Evolutionary conservation across 2,329 filamentous ascomycete genomes (phyloP), one percentile per base, ranked within the genome.

Genomic region (Penicillium sp.): DNA sequence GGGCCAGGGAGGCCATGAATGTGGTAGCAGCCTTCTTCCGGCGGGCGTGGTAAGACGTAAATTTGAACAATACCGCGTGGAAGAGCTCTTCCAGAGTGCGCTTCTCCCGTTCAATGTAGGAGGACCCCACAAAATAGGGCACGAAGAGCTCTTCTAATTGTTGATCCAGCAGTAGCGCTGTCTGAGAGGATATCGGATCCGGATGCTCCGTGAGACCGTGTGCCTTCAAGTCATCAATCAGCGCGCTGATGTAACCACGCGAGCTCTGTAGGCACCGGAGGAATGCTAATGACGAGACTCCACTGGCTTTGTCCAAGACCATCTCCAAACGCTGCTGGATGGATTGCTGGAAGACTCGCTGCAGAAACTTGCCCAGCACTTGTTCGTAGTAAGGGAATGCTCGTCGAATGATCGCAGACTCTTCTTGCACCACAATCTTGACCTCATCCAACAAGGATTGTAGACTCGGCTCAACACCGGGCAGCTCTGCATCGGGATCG

Each of bases 361-460:
- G 95, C 54, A 99, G 84, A 69, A 99, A 99, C 69, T 94, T 94
- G 64, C 88, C 88, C 53, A 99, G 81, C 1, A 99, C 95, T 60
- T 94, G 93, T 69, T 99, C 95, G 68, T 96, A 94, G 75, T 93
- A 97, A 0, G 95, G 95, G 71, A 99, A 99, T 0, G 95, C 94
- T 54, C 92, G 87, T 76, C 95, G 96, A 75, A 99, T 98, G 74
- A 97, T 96, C 66, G 92, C 91, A 10, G 94, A 97, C 72, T 99
- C 95, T 71, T 98, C 94, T 73, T 98, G 94, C 77, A 98, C 92
- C 48, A 97, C 92, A 48, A 97, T 89, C 75, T 90, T 92, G 69
- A 98, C 93, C 75, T 99, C 95, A 68, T 98, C 94, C 37, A 98
- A 83, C 28, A 99, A 82, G 5, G 91, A 94, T 77, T 98, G 94